Base-by-base conservation (phyloP, 2,329 filamentous ascomycete genomes). In the Stachybotrys echinatus region DNA sequence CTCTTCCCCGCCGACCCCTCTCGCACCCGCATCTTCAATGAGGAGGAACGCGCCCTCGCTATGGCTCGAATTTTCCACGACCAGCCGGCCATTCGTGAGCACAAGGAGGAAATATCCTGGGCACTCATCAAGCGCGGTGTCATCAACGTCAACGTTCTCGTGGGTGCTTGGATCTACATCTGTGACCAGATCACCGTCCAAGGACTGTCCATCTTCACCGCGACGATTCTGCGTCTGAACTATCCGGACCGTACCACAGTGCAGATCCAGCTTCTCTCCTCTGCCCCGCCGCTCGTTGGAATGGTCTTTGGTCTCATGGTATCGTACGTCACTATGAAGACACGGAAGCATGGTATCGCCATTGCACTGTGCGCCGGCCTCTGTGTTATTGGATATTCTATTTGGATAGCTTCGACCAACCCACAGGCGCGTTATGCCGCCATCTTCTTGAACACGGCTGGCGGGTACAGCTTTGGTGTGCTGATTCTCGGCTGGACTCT, bases 171-270 rank as follows among this genome's bases (percentile, higher is more conserved):
- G 59, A 83, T 80, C 66, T 77, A 79, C 58, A 75, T 80, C 39
- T 83, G 78, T 59, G 78, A 77, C 2, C 58, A 83, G 63, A 76
- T 83, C 57, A 81, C 79, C 1, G 79, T 84, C 2, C 78, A 83
- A 53, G 73, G 73, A 2, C 57, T 76, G 12, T 75, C 73, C 8
- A 71, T 75, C n/a, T 76, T 77, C 56, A 65, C 75, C 60, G 73
- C 72, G 12, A 75, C 72, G n/a, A 72, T 76, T 47, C 62, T 77
- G n/a, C 61, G 55, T 18, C 56, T 61, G 22, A 62, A 62, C 50
- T 62, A 59, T 34, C 59, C 59, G 5, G 56, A 52, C 19, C 58
- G 51, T 14, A 55, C 57, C 3, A 56, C 55, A 1, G 51, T 61
- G 1, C 51, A 60, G 42, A 62, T 62, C 22, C 59, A 61, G 49